Percentiles rank a stretch among this genome's conserved stretches.
Conservation (phyloP, 306 rosid species). For the Casuarina cunninghamiana region DNA sequence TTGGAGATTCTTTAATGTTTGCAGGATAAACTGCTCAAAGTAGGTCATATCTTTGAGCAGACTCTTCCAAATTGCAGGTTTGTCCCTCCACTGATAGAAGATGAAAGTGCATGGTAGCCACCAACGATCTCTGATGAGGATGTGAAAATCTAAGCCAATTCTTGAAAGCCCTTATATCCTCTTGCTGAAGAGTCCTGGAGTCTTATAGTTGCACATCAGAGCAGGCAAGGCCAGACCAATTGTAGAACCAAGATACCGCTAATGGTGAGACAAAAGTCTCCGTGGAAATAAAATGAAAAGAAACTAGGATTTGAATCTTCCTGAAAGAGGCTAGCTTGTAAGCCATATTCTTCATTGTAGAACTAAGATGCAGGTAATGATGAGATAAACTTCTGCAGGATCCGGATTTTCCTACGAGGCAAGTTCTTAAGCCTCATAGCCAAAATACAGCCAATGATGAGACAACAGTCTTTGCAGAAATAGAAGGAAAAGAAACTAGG, state of each 20-base stretch:
- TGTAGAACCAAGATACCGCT: background rate
- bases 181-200: background rate
- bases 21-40: conserved; percentile 83
- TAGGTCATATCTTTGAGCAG: conserved; percentile 94
- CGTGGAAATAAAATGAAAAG: too few species aligned
- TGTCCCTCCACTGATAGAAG: conserved; percentile 75
- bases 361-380: too few species aligned
- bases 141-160: conserved; percentile 12
- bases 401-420: background rate
- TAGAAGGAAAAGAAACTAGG: too few species aligned
- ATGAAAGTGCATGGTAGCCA: conserved; percentile 35
- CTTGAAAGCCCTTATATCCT: background rate
- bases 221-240: background rate
- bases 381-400: background rate
- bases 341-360: too few species aligned
- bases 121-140: conserved; percentile 1
- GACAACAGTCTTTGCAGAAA: too few species aligned
- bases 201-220: background rate
- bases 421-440: background rate
- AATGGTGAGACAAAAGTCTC: background rate
- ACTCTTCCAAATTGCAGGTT: conserved; percentile 68
- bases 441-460: background rate
- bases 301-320: too few species aligned
- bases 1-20: conserved; percentile 6
- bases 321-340: too few species aligned